phyloP scores from a whole-genome alignment of 1,284 basidiomycete species.

The Peniophora sp. region DNA sequence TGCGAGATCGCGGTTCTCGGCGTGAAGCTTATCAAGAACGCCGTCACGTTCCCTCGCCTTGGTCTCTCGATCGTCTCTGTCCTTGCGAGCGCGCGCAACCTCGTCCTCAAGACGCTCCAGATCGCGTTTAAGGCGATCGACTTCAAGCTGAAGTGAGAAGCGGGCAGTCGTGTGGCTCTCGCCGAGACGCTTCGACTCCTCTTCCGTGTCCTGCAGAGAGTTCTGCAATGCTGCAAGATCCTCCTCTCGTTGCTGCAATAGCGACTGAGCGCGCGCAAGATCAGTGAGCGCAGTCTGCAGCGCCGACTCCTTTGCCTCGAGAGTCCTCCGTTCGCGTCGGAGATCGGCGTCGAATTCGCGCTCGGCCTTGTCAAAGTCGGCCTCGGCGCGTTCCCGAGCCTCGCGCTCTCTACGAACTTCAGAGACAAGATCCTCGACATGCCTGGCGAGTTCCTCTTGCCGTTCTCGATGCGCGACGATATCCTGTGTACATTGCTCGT shows the following conservation, averaged over 20 bases:
- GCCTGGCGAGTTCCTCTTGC: slow-evolving; percentile 69
- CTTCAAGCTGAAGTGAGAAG: slow-evolving; percentile 86
- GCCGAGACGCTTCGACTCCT: slow-evolving; percentile 66
- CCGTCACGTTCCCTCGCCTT: slow-evolving; percentile 62
- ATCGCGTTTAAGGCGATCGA: slow-evolving; percentile 85
- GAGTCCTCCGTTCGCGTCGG: slow-evolving; percentile 47
- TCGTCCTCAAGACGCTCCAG: slow-evolving; percentile 78
- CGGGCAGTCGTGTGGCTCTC: slow-evolving; percentile 78
- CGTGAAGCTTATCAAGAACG: slow-evolving; percentile 64
- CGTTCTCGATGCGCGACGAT: slow-evolving; percentile 53
- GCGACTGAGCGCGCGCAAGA: slow-evolving; percentile 49
- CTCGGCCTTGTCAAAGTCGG: slow-evolving; percentile 46
- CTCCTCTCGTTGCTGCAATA: slow-evolving; percentile 58
- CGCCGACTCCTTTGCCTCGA: slow-evolving; percentile 63
- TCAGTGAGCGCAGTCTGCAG: slow-evolving; percentile 55
- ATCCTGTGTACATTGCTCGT: slow-evolving; percentile 53
- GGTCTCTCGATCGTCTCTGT: slow-evolving; percentile 63
- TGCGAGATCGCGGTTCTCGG: slow-evolving; percentile 73
- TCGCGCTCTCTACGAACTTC: slow-evolving; percentile 54
- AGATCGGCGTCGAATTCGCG: slow-evolving; percentile 51
- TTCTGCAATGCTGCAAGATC: slow-evolving; percentile 73
- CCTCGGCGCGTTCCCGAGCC: slow-evolving; percentile 46
- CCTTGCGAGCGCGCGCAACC: slow-evolving; percentile 64
- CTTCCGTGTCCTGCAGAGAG: slow-evolving; percentile 59
- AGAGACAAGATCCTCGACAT: slow-evolving; percentile 67